A percentile compares a stretch with the other conserved stretches of the same genome.
These are phyloP conservation scores for Gautieria morchelliformis DNA, from an alignment of 768 basidiomycete species.

Conservation along the genomic window DNA sequence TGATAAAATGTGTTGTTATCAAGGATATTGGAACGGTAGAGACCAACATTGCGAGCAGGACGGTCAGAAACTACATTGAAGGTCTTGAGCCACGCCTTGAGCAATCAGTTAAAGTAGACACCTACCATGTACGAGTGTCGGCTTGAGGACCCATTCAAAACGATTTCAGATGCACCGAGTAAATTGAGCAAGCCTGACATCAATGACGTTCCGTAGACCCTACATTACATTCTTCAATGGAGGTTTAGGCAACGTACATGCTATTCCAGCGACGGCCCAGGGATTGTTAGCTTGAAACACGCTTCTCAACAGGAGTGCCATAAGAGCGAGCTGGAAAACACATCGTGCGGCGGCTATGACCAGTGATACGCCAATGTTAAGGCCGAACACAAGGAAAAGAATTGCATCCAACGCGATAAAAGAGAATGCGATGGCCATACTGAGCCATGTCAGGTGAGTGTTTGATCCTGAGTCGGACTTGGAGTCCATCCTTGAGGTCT, in stretches of 20 bases:
- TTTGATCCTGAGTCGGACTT: constrained; percentile 7
- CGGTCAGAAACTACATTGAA: constrained; percentile 50
- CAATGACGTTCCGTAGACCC: background rate
- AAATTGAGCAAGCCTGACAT: constrained; percentile 55
- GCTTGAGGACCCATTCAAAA: constrained; percentile 69
- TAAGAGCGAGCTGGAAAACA: constrained; percentile 65
- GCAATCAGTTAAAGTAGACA: constrained; percentile 20
- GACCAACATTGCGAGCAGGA: constrained; percentile 59
- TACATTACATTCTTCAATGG: background rate
- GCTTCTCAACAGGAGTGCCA: constrained; percentile 57
- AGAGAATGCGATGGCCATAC: constrained; percentile 63
- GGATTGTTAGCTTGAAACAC: constrained; percentile 71
- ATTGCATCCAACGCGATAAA: constrained; percentile 69
- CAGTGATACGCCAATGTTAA: constrained; percentile 62
- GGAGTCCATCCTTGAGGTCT: constrained; percentile 20
- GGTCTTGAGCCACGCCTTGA: background rate
- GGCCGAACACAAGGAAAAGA: constrained; percentile 51
- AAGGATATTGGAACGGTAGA: constrained; percentile 76
- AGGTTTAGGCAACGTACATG: constrained; percentile 36
- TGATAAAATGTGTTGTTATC: constrained; percentile 64
- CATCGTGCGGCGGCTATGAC: constrained; percentile 66
- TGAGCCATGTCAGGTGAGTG: constrained; percentile 48
- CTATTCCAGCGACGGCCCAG: constrained; percentile 67
- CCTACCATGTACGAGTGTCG: constrained; percentile 65
- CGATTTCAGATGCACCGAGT: constrained; percentile 70